Evolutionary conservation across 169 alveolate genomes (phyloP).

Genomic region (Plasmodium reichenowi): DNA sequence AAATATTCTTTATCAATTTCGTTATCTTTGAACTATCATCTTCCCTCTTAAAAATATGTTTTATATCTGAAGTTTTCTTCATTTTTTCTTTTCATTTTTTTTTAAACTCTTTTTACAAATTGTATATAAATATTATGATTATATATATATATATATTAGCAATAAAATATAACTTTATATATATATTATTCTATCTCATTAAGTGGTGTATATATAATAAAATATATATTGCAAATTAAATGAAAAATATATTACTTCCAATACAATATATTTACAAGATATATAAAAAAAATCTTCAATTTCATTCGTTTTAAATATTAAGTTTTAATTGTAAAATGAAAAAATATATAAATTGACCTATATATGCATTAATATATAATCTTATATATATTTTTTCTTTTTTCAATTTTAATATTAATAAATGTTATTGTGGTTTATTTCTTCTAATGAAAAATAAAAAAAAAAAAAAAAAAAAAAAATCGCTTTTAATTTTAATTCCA

Average conservation of each 20-base stretch:
- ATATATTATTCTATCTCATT: neutral
- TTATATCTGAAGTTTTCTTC: constrained; percentile 30
- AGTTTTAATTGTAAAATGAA: too few relatives aligned
- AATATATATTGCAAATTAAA: neutral
- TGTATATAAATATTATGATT: neutral
- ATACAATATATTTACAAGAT: too few relatives aligned
- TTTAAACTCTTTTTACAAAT: neutral
- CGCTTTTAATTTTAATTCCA: too few relatives aligned
- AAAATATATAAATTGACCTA: too few relatives aligned
- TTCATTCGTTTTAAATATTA: too few relatives aligned
- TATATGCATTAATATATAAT: too few relatives aligned
- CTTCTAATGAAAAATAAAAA: too few relatives aligned
- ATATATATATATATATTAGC: neutral
- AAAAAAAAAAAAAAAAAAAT: too few relatives aligned
- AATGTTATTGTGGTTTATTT: too few relatives aligned
- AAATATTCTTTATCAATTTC: constrained; percentile 31
- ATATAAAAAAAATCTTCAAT: too few relatives aligned
- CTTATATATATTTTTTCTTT: too few relatives aligned
- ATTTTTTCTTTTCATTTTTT: constrained; percentile 69
- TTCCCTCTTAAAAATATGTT: constrained; percentile 63
- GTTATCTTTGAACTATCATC: constrained; percentile 42
- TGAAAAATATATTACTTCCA: neutral
- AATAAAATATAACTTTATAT: neutral
- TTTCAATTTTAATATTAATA: too few relatives aligned
- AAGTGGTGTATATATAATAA: neutral